phyloP scores from a whole-genome alignment of 1,284 basidiomycete species.

The Ustilago esculenta region DNA sequence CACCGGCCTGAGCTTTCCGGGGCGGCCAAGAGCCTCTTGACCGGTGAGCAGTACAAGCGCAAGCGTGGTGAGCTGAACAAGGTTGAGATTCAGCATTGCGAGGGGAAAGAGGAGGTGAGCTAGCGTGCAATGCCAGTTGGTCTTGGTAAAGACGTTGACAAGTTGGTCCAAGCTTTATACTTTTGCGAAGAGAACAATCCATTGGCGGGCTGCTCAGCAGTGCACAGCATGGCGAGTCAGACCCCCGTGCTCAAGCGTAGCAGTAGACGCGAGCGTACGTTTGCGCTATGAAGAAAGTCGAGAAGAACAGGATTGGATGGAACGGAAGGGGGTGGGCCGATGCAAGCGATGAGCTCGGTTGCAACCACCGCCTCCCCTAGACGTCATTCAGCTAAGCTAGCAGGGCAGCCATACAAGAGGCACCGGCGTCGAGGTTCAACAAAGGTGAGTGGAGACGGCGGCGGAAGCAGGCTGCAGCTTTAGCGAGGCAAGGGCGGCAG shows the following conservation, averaged over 20 bases:
- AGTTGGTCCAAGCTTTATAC: not conserved
- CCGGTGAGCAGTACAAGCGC: constrained; percentile 24
- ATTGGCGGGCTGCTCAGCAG: not conserved
- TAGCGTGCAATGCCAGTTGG: not conserved
- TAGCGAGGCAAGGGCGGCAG: too few relatives aligned
- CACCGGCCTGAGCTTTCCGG: constrained; percentile 20
- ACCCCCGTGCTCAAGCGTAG: too few relatives aligned
- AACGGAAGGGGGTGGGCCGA: constrained; percentile 21
- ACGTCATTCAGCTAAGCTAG: too few relatives aligned
- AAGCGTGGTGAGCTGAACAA: constrained; percentile 31
- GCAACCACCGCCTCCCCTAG: not conserved
- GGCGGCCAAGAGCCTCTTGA: constrained; percentile 18
- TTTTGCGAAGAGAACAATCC: not conserved
- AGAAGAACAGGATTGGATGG: not conserved
- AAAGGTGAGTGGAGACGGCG: not conserved
- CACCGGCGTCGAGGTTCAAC: not conserved
- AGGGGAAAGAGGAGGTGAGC: not conserved
- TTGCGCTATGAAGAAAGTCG: not conserved
- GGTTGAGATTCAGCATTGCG: constrained; percentile 24
- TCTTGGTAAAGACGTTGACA: not conserved
- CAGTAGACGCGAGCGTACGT: too few relatives aligned
- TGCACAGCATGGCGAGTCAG: not conserved
- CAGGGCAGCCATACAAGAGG: not conserved
- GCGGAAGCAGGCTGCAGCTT: too few relatives aligned
- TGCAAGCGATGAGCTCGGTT: constrained; percentile 22